Conservation (phyloP, 2,329 filamentous ascomycete genomes). For the Eutypella sp. region DNA sequence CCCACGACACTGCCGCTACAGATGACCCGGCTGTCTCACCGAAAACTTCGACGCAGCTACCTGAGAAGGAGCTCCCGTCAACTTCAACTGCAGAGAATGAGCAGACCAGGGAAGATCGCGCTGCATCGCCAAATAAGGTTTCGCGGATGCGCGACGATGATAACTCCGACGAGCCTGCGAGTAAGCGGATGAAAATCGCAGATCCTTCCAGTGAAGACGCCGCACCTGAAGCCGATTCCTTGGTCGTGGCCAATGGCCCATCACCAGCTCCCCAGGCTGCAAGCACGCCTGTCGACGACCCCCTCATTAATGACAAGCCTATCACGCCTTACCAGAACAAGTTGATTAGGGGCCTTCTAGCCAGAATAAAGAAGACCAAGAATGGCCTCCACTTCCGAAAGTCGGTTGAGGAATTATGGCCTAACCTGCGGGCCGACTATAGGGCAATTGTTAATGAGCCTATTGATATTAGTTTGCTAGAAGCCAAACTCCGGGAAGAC, state of each 20-base stretch:
- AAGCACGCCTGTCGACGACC: conserved; percentile 18
- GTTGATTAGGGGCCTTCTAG: conserved; percentile 53
- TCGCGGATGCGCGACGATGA: conserved; percentile 77
- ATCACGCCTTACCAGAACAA: conserved; percentile 36
- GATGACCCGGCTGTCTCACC: conserved; percentile 20
- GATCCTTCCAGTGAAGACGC: no score
- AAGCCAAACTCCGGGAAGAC: conserved; percentile 68
- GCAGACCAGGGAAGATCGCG: conserved; percentile 18
- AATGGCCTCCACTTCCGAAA: conserved; percentile 69
- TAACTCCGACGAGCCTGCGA: conserved; percentile 56
- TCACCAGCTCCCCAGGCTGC: conserved; percentile 19
- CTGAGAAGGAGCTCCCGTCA: conserved; percentile 25
- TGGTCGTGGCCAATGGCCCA: conserved; percentile 17
- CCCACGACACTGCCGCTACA: conserved; percentile 17
- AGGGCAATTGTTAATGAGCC: conserved; percentile 65
- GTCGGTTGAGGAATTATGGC: conserved; percentile 71
- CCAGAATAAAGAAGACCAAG: conserved; percentile 81
- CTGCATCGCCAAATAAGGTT: conserved; percentile 44
- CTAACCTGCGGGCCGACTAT: conserved; percentile 71
- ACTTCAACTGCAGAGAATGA: conserved; percentile 21
- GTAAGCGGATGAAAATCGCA: conserved; percentile 78
- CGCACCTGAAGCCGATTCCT: conserved; percentile 17
- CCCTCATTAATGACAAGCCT: conserved; percentile 37
- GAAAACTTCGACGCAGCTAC: conserved; percentile 25
- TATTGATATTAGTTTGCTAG: conserved; percentile 81